Percentiles rank a stretch among this genome's conserved stretches.
These are phyloP conservation scores for Paecilomyces niveus DNA, from an alignment of 2,329 filamentous ascomycete species.

Conservation along the genomic window DNA sequence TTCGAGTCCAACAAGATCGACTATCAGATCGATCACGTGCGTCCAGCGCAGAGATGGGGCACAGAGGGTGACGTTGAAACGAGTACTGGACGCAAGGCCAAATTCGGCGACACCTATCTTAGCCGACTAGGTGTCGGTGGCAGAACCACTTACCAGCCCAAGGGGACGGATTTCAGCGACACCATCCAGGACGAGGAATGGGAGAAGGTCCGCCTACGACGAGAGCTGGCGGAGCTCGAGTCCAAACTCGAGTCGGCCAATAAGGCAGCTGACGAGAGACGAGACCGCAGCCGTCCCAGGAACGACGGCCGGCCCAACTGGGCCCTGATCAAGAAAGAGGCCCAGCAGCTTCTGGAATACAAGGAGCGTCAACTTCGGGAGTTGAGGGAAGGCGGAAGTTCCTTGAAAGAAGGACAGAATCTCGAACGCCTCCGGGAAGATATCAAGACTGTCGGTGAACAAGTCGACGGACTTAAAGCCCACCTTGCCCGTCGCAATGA, in stretches of 20 bases:
- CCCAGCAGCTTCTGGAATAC: constrained; percentile 91
- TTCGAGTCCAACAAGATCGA: constrained; percentile 97
- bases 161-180: constrained; percentile 83
- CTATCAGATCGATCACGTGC: constrained; percentile 79
- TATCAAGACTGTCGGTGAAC: constrained; percentile 82
- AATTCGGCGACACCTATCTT: constrained; percentile 95
- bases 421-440: constrained; percentile 77
- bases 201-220: constrained; percentile 93
- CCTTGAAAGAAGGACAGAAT: constrained; percentile 58
- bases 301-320: constrained; percentile 70
- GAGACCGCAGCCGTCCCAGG: constrained; percentile 42
- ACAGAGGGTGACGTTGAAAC: constrained; percentile 73
- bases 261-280: constrained; percentile 59
- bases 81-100: constrained; percentile 80
- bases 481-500: constrained; percentile 73
- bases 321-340: constrained; percentile 84
- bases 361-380: constrained; percentile 72
- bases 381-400: constrained; percentile 55
- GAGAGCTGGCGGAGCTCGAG: constrained; percentile 83
- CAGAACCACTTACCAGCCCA: constrained; percentile 69
- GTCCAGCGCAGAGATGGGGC: constrained; percentile 69
- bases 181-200: constrained; percentile 85
- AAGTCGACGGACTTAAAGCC: constrained; percentile 80
- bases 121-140: constrained; percentile 73
- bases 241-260: constrained; percentile 80